Base-by-base conservation (phyloP, 2,329 filamentous ascomycete genomes). In the Fusarium azukiicola region DNA sequence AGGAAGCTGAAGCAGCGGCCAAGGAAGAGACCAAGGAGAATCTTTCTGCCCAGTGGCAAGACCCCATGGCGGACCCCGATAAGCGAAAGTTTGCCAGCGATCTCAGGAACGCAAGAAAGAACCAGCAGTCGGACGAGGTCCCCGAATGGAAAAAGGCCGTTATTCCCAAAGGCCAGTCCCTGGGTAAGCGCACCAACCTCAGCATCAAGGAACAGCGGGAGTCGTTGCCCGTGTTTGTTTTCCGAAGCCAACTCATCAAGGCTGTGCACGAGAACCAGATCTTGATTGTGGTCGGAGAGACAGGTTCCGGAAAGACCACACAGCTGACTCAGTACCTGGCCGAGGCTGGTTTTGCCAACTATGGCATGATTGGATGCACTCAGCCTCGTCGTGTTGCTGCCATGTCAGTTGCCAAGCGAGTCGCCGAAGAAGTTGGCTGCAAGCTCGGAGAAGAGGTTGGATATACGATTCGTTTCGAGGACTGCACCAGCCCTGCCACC, bases 381-480 rank as follows among this genome's bases (percentile, higher is more conserved):
- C 98, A 99, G 82, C 98, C 98, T 67, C 96, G 98, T 85, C 96
- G 98, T 91, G 98, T 99, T 16, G 98, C 98, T 38, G 98, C 98
- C 77, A 98, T 99, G 95, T 99, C 97, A 4, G 98, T 99, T 6
- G 97, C 98, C 13, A 98, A 98, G 87, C 97, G 98, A 92, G 98
- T 99, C 6, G 94, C 97, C 2, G 97, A 99, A 85, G 98, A 99
- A 88, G 96, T 99, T 74, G 97, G 98, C 21, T 99, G 97, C 82
- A 92, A 95, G 78, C 92, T 99, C 17, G 98, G 98, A 46, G 94
- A 97, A 72, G 97, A 99, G 85, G 97, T 99, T 77, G 98, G 98
- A 71, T 99, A 99, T 86, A 98, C 96, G 12, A 98, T 99, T 84
- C 96, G 98, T 85, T 99, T 99, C 85, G 98, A 99, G 84, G 98